Conservation (phyloP, 805 yeast genomes). For the Wickerhamomyces alni region DNA sequence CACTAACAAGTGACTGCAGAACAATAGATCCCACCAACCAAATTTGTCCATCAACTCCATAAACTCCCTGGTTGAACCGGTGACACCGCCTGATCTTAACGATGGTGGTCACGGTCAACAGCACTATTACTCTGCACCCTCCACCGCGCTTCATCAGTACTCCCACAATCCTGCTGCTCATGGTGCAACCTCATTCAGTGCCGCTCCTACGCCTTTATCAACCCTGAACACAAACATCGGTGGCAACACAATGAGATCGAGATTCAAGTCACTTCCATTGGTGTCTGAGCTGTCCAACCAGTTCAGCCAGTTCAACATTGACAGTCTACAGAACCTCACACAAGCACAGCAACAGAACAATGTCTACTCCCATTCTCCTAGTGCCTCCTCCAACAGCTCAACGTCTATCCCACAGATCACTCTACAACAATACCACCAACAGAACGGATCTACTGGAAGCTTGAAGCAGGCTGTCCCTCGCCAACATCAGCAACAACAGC, state of each 20-base stretch:
- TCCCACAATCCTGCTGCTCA: not conserved
- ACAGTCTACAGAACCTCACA: slow-evolving; percentile 17
- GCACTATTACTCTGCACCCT: slow-evolving; percentile 11
- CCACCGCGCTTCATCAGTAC: slow-evolving; percentile 1
- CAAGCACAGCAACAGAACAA: not conserved
- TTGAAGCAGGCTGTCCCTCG: not conserved
- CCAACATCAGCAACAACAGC: not conserved
- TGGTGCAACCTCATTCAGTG: slow-evolving; percentile 1
- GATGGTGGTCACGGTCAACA: slow-evolving; percentile 17
- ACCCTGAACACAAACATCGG: slow-evolving; percentile 15
- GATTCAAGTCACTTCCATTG: slow-evolving; percentile 27
- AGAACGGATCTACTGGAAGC: not conserved
- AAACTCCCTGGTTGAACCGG: slow-evolving; percentile 42
- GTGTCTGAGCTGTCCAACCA: slow-evolving; percentile 29
- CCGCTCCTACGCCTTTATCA: slow-evolving; percentile 15
- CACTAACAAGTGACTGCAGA: too few relatives aligned
- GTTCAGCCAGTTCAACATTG: slow-evolving; percentile 22
- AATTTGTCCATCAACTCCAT: slow-evolving; percentile 30
- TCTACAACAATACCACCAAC: slow-evolving; percentile 11
- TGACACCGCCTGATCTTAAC: slow-evolving; percentile 41
- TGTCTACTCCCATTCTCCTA: slow-evolving; percentile 5
- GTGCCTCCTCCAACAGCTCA: slow-evolving; percentile 2
- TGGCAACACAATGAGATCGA: slow-evolving; percentile 23
- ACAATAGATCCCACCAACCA: slow-evolving; percentile 17
- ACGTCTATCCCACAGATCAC: slow-evolving; percentile 20